Conservation (phyloP, 169 alveolate genomes). For the Amoebophrya sp. region DNA sequence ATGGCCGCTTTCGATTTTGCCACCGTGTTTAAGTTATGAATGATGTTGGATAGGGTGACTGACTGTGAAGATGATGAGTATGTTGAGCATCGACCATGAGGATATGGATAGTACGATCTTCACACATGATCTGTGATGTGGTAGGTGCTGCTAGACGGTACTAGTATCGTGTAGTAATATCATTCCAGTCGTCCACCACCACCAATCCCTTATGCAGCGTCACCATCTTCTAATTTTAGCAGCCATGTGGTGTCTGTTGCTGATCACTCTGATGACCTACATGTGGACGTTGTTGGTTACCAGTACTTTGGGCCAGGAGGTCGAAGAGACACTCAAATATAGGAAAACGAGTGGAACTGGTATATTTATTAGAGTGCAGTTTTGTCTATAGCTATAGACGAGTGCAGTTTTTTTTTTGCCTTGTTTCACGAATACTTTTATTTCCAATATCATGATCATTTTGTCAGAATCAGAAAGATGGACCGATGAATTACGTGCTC, state of each 20-base stretch:
- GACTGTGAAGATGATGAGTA: too few relatives aligned
- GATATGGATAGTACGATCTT: too few relatives aligned
- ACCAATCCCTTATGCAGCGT: not conserved
- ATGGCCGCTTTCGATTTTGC: not conserved
- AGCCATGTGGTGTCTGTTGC: not conserved
- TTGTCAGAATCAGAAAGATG: too few relatives aligned
- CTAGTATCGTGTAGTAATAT: not conserved
- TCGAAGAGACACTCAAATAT: not conserved
- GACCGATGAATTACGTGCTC: too few relatives aligned
- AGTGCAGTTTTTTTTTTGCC: too few relatives aligned
- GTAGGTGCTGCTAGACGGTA: not conserved
- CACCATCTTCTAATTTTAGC: not conserved
- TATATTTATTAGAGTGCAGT: too few relatives aligned
- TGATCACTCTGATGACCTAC: slow-evolving; percentile 22
- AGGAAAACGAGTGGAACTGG: not conserved
- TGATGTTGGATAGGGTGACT: too few relatives aligned
- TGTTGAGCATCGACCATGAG: too few relatives aligned
- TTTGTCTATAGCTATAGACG: too few relatives aligned
- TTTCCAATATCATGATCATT: too few relatives aligned
- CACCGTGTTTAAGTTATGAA: not conserved
- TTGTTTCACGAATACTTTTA: too few relatives aligned
- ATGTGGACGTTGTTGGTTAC: not conserved
- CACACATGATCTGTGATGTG: not conserved
- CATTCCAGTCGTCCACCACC: not conserved
- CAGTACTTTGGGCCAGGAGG: not conserved